phyloP scores from a whole-genome alignment of 345 rosid genomes.

The Eucalyptus coolabah region DNA sequence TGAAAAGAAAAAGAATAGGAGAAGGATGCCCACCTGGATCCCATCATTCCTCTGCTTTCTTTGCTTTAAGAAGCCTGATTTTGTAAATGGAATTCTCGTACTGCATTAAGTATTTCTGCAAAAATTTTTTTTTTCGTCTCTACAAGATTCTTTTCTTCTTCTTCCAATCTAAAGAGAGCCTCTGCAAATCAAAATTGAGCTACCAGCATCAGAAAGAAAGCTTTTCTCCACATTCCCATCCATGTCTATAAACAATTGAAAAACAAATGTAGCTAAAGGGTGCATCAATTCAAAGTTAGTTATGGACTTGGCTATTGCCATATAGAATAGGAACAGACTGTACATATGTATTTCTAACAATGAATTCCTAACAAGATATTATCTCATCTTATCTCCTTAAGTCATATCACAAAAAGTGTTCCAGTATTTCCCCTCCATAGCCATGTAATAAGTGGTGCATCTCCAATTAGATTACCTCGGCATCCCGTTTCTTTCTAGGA shows the following conservation, averaged over 20 bases:
- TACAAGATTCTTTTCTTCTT: constrained; percentile 68
- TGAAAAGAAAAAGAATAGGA: not conserved
- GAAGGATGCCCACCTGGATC: constrained; percentile 46
- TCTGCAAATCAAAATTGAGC: constrained; percentile 31
- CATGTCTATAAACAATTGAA: not conserved
- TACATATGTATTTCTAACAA: not conserved
- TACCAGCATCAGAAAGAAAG: not conserved
- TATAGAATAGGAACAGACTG: not conserved
- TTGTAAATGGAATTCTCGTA: constrained; percentile 85
- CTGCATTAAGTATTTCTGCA: constrained; percentile 77
- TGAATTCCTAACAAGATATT: not conserved
- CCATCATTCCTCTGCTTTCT: constrained; percentile 96
- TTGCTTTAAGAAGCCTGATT: constrained; percentile 74
- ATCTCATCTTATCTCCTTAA: not conserved
- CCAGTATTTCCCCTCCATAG: not conserved
- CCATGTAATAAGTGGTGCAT: not conserved
- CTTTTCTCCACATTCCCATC: not conserved
- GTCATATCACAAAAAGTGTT: not conserved
- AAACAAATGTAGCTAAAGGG: not conserved
- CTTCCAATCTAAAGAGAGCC: constrained; percentile 77
- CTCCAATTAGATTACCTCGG: constrained; percentile 46
- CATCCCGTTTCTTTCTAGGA: constrained; percentile 90
- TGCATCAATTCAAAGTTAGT: not conserved
- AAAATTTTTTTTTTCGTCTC: constrained; percentile 84
- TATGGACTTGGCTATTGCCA: not conserved